Percentiles rank a stretch among this genome's conserved stretches.
These are phyloP conservation scores for Ganoderma resinaceum DNA, from an alignment of 1,284 basidiomycete species.

Conservation along the genomic window DNA sequence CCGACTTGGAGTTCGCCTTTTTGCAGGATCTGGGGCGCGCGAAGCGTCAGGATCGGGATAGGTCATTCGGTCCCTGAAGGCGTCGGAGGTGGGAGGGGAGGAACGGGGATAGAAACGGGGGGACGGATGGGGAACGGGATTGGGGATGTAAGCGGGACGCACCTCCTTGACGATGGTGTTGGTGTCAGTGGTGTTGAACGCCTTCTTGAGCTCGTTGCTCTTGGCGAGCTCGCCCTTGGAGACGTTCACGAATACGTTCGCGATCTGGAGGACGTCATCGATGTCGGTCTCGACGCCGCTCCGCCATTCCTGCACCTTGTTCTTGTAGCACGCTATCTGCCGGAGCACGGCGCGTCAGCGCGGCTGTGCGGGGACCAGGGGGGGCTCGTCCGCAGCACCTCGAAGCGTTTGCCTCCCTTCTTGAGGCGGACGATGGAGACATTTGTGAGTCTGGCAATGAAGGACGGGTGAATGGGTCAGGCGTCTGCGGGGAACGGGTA, in stretches of 20 bases:
- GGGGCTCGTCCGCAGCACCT: slow-evolving; percentile 55
- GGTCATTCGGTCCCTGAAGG: not conserved
- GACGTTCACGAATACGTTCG: slow-evolving; percentile 95
- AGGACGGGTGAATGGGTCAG: slow-evolving; percentile 19
- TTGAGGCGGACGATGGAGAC: slow-evolving; percentile 95
- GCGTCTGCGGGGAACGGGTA: slow-evolving; percentile 8
- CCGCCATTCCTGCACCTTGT: slow-evolving; percentile 97
- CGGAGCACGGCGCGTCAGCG: slow-evolving; percentile 23
- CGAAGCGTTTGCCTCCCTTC: slow-evolving; percentile 97
- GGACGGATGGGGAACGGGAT: not conserved
- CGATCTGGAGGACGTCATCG: slow-evolving; percentile 97
- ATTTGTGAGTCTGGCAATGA: slow-evolving; percentile 80
- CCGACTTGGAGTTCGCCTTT: slow-evolving; percentile 98
- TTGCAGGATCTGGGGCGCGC: slow-evolving; percentile 76
- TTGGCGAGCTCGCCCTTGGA: slow-evolving; percentile 96
- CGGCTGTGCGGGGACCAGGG: not conserved
- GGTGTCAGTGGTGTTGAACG: slow-evolving; percentile 83
- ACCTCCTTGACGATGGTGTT: slow-evolving; percentile 88
- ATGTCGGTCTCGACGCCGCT: slow-evolving; percentile 93
- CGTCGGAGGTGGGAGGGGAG: not conserved
- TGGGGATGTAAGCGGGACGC: slow-evolving; percentile 23
- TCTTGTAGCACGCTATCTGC: slow-evolving; percentile 99
- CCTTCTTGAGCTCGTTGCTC: slow-evolving; percentile 89
- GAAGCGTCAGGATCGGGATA: not conserved
- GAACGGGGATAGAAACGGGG: not conserved